phyloP scores from a whole-genome alignment of 768 basidiomycete genomes.

The Stropharia rugosoannulata region DNA sequence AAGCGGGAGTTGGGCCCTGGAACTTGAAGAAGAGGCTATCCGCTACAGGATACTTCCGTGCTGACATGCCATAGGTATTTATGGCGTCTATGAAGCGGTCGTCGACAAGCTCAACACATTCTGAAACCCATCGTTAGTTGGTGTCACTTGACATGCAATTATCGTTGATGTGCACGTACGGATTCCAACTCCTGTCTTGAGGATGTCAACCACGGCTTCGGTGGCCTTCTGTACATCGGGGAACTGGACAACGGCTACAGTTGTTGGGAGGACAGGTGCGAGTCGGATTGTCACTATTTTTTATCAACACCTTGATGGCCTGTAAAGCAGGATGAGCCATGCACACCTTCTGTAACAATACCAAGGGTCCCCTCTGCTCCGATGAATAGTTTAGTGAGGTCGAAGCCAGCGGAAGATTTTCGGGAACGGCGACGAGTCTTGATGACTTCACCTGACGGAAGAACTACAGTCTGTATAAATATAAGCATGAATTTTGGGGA shows the following conservation, averaged over 20 bases:
- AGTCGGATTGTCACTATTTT: constrained; percentile 72
- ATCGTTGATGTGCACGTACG: constrained; percentile 44
- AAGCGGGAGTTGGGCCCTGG: constrained; percentile 62
- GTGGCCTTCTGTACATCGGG: constrained; percentile 73
- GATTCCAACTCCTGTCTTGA: constrained; percentile 71
- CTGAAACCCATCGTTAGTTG: constrained; percentile 29
- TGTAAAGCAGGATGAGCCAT: neutral
- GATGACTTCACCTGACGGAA: constrained; percentile 87
- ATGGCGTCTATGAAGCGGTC: constrained; percentile 63
- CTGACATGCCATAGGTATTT: constrained; percentile 54
- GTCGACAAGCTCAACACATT: constrained; percentile 86
- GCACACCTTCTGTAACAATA: constrained; percentile 79
- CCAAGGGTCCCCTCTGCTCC: constrained; percentile 82
- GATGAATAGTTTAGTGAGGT: constrained; percentile 82
- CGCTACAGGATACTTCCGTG: constrained; percentile 54
- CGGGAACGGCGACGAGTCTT: constrained; percentile 79
- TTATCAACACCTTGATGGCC: neutral
- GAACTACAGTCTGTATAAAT: constrained; percentile 70
- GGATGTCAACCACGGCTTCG: constrained; percentile 69
- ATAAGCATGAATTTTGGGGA: neutral
- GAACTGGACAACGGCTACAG: constrained; percentile 82
- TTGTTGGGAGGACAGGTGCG: constrained; percentile 79
- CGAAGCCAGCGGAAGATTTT: constrained; percentile 88
- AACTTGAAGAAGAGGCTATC: constrained; percentile 89
- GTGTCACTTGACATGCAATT: neutral